Evolutionary conservation across 139 green algal species (phyloP), one percentile per base, ranked within the genome.

Genomic region (Chlorella sp.): DNA sequence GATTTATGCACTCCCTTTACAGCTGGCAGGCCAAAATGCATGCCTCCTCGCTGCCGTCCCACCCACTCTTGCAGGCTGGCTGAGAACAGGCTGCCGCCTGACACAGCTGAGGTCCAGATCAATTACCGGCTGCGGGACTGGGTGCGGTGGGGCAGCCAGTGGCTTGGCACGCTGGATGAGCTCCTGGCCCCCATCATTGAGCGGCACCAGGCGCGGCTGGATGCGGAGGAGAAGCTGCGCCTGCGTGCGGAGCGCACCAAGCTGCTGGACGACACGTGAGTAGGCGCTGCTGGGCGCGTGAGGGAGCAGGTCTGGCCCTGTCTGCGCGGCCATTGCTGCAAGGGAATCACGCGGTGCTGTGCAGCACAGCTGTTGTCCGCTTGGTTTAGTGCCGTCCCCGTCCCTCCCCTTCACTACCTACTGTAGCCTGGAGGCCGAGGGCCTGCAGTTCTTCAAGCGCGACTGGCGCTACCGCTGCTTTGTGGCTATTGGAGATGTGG

Each of bases 261-360:
- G 51, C 51, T 60, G 56, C 56, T 81, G 75, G 34, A 81, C 75
- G 75, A 69, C 21, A 47, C 32, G 75, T 81, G 75, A 17, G n/a
- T n/a, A n/a, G n/a, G n/a, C n/a, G n/a, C n/a, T n/a, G n/a, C n/a
- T n/a, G n/a, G n/a, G n/a, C n/a, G n/a, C n/a, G n/a, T n/a, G n/a
- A n/a, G n/a, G n/a, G n/a, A n/a, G n/a, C n/a, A n/a, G n/a, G n/a
- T n/a, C n/a, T n/a, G n/a, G n/a, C n/a, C n/a, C n/a, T n/a, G n/a
- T n/a, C n/a, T n/a, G n/a, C n/a, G n/a, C n/a, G n/a, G n/a, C n/a
- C n/a, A n/a, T n/a, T n/a, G n/a, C n/a, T n/a, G n/a, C n/a, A n/a
- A n/a, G n/a, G n/a, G n/a, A n/a, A n/a, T n/a, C n/a, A n/a, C n/a
- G n/a, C n/a, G n/a, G n/a, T n/a, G n/a, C n/a, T n/a, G n/a, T n/a